Conservation (phyloP, 2,329 filamentous ascomycete genomes). For the Clonostachys sp. region DNA sequence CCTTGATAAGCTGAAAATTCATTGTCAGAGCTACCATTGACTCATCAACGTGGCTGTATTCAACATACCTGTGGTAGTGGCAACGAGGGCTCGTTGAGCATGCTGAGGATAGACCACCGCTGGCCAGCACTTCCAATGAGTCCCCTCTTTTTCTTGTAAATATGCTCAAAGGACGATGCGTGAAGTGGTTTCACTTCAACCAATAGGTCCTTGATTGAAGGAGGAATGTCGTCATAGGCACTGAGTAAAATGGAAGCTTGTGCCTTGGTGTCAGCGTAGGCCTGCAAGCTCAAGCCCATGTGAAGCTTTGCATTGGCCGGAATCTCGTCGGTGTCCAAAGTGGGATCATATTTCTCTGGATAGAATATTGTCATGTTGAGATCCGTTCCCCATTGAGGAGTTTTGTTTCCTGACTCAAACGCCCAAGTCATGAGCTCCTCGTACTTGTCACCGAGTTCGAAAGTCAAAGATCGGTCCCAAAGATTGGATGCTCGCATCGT, state of each 20-base stretch:
- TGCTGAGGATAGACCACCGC: not conserved
- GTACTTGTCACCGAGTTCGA: not conserved
- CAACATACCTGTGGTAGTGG: not conserved
- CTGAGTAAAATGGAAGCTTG: too few relatives aligned
- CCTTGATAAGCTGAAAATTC: too few relatives aligned
- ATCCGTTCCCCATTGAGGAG: not conserved
- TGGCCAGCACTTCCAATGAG: not conserved
- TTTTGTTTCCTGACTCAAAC: too few relatives aligned
- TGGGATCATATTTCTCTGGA: not conserved
- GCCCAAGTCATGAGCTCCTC: too few relatives aligned
- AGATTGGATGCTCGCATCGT: not conserved
- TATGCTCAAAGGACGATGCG: not conserved
- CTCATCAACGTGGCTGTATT: not conserved
- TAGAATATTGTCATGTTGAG: slow-evolving; percentile 1
- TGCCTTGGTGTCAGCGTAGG: too few relatives aligned
- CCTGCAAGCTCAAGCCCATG: too few relatives aligned
- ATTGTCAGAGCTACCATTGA: too few relatives aligned
- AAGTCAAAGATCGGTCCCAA: not conserved
- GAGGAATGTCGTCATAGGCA: not conserved
- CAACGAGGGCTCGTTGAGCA: not conserved
- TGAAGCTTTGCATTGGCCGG: not conserved
- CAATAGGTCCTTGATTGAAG: not conserved
- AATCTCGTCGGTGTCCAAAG: not conserved
- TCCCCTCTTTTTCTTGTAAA: not conserved
- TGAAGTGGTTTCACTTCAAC: not conserved